These are phyloP conservation scores for Citrus inodora DNA, from an alignment of 345 rosid species.

Conservation along the genomic window DNA sequence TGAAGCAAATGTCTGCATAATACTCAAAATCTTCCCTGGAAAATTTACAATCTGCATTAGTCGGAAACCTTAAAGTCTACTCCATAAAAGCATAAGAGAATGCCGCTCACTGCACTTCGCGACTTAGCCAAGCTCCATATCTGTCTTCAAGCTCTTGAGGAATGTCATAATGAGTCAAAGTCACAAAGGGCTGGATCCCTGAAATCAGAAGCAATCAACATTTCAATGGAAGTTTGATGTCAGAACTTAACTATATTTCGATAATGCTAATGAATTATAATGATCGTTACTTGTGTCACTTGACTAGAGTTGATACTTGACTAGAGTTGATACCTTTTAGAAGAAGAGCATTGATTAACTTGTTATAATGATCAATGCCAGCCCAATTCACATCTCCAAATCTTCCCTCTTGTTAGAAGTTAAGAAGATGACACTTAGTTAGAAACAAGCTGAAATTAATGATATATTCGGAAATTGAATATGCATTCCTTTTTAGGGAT, in stretches of 20 bases:
- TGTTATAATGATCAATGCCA: slow-evolving; percentile 63
- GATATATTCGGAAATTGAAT: neutral
- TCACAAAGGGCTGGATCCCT: slow-evolving; percentile 83
- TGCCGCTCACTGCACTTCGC: slow-evolving; percentile 44
- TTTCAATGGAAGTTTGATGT: neutral
- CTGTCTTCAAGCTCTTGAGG: slow-evolving; percentile 75
- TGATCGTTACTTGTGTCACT: neutral
- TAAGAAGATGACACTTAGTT: neutral
- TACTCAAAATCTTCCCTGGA: slow-evolving; percentile 50
- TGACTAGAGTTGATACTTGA: neutral
- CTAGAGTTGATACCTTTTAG: slow-evolving; percentile 16
- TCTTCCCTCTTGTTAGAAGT: slow-evolving; percentile 57
- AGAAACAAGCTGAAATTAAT: neutral
- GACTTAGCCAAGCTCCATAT: slow-evolving; percentile 77
- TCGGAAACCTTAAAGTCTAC: neutral
- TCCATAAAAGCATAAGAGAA: neutral
- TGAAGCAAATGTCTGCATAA: slow-evolving; percentile 58
- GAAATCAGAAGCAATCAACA: slow-evolving; percentile 15
- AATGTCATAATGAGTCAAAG: slow-evolving; percentile 63
- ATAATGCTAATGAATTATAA: too few species aligned
- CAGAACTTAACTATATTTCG: neutral
- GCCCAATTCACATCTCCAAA: slow-evolving; percentile 50
- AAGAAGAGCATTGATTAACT: slow-evolving; percentile 52
- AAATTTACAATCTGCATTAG: neutral
- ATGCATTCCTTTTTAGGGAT: neutral